Conservation (phyloP, 441 rosid genomes). For the Croton laevigatus region DNA sequence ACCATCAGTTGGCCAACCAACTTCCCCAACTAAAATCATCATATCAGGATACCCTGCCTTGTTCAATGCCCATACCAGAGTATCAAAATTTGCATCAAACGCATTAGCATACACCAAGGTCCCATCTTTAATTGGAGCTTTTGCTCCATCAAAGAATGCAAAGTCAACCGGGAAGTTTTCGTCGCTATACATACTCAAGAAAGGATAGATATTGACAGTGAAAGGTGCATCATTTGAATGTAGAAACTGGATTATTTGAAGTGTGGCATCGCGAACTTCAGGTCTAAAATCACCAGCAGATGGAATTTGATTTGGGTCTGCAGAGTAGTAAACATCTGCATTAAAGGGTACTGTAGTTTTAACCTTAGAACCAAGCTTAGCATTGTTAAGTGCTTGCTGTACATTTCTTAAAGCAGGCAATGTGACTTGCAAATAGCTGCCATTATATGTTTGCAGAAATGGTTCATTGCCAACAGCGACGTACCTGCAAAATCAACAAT, state of each 20-base stretch:
- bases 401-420: slow-evolving; percentile 75
- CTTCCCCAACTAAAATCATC: slow-evolving; percentile 75
- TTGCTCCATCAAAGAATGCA: slow-evolving; percentile 67
- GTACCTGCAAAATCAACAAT: slow-evolving; percentile 40
- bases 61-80: slow-evolving; percentile 61
- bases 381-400: slow-evolving; percentile 70
- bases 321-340: slow-evolving; percentile 68
- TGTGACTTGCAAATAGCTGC: slow-evolving; percentile 44
- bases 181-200: slow-evolving; percentile 74
- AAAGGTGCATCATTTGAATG: slow-evolving; percentile 51
- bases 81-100: slow-evolving; percentile 89
- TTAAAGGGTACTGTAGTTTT: slow-evolving; percentile 80
- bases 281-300: slow-evolving; percentile 73
- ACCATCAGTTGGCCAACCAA: slow-evolving; percentile 97
- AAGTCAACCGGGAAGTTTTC: slow-evolving; percentile 69
- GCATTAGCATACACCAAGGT: slow-evolving; percentile 65
- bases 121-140: slow-evolving; percentile 65
- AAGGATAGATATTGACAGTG: slow-evolving; percentile 84
- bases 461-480: slow-evolving; percentile 91
- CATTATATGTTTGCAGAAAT: slow-evolving; percentile 68
- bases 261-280: slow-evolving; percentile 48
- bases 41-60: slow-evolving; percentile 68
- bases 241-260: slow-evolving; percentile 56
- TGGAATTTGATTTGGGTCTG: slow-evolving; percentile 50
- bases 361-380: slow-evolving; percentile 55